phyloP scores from a whole-genome alignment of 495 filamentous ascomycete genomes.

The Emericellopsis terricola region DNA sequence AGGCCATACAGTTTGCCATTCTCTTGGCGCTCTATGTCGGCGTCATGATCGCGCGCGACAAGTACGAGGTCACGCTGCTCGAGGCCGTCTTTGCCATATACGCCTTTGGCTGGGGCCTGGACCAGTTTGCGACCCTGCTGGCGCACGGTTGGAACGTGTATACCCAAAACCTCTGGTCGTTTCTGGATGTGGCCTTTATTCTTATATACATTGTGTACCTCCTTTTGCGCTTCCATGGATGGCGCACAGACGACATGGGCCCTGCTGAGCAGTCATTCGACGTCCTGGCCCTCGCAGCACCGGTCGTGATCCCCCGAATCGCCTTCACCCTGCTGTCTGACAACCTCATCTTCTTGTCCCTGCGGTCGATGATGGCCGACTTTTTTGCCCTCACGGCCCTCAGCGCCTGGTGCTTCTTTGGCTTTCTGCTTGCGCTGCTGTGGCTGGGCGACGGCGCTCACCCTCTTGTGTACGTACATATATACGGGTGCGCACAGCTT shows the following conservation, averaged over 20 bases:
- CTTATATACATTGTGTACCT: slow-evolving; percentile 43
- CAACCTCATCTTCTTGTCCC: slow-evolving; percentile 53
- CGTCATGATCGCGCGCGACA: slow-evolving; percentile 41
- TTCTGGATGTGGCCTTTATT: slow-evolving; percentile 52
- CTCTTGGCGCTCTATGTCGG: slow-evolving; percentile 43
- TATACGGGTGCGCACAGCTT: background rate
- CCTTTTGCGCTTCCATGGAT: slow-evolving; percentile 37
- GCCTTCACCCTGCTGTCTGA: slow-evolving; percentile 60
- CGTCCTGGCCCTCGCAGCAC: slow-evolving; percentile 49
- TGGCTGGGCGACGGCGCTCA: slow-evolving; percentile 41
- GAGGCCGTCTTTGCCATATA: slow-evolving; percentile 48
- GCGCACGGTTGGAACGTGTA: slow-evolving; percentile 61
- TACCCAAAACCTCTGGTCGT: slow-evolving; percentile 64
- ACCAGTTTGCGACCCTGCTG: slow-evolving; percentile 52
- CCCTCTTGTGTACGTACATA: slow-evolving; percentile 14
- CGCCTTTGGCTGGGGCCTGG: slow-evolving; percentile 50
- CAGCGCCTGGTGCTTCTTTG: slow-evolving; percentile 53
- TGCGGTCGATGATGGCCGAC: slow-evolving; percentile 58
- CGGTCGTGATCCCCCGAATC: slow-evolving; percentile 50
- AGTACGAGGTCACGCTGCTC: slow-evolving; percentile 23
- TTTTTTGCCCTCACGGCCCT: slow-evolving; percentile 46
- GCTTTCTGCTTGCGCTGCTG: slow-evolving; percentile 50
- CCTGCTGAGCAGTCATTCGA: slow-evolving; percentile 40
- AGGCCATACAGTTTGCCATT: slow-evolving; percentile 46
- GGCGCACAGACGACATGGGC: slow-evolving; percentile 14